Evolutionary conservation across 441 rosid species (phyloP).

Genomic region (Euphorbia celastroides): DNA sequence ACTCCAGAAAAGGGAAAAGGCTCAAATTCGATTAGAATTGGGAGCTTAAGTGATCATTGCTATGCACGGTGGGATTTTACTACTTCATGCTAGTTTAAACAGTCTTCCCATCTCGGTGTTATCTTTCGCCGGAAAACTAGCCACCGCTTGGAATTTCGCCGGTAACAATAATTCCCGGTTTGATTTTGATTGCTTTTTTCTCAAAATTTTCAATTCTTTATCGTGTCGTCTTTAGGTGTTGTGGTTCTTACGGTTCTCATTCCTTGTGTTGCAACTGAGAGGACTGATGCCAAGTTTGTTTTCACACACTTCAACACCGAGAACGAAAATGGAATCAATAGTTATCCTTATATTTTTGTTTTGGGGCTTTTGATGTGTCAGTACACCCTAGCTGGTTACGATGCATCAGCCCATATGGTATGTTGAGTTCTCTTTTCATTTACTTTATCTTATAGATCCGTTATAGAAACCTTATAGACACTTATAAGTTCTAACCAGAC

Average conservation of each 20-base stretch:
- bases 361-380: conserved; percentile 94
- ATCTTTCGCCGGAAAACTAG: conserved; percentile 82
- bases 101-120: conserved; percentile 75
- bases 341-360: conserved; percentile 66
- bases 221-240: no score
- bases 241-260: conserved; percentile 73
- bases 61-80: conserved; percentile 71
- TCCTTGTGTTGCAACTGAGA: conserved; percentile 73
- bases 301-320: conserved; percentile 88
- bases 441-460: neutral
- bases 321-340: conserved; percentile 62
- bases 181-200: no score
- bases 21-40: no score
- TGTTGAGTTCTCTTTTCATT: conserved; percentile 14
- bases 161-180: conserved; percentile 27
- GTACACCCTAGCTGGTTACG: conserved; percentile 89
- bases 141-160: conserved; percentile 84
- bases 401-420: conserved; percentile 99
- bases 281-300: conserved; percentile 82
- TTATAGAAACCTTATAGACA: neutral
- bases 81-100: conserved; percentile 70
- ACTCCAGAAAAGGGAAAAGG: no score
- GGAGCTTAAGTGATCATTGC: conserved; percentile 66
- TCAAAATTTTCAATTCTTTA: no score
- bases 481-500: conserved; percentile 60